Conservation (phyloP, 176 grass and related monocot genomes). For the Chrysopogon serrulatus region DNA sequence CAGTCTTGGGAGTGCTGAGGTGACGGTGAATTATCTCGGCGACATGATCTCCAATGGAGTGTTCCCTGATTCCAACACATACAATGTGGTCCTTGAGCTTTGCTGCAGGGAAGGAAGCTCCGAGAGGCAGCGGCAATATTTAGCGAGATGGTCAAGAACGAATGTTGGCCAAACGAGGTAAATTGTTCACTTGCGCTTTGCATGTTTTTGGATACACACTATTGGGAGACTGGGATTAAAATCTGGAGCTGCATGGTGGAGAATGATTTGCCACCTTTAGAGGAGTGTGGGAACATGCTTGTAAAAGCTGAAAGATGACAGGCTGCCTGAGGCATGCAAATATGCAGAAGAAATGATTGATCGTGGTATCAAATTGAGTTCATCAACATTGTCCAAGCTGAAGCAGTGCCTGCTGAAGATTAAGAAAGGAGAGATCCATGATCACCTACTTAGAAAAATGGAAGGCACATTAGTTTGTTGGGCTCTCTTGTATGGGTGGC, state of each 20-base stretch:
- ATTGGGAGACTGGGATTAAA: conserved; percentile 60
- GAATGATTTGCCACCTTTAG: conserved; percentile 50
- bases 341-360: conserved; percentile 89
- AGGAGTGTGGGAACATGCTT: conserved; percentile 74
- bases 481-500: not conserved
- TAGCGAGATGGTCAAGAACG: conserved; percentile 87
- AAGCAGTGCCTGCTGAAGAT: conserved; percentile 61
- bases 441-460: conserved; percentile 68
- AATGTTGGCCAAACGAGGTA: conserved; percentile 42
- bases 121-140: conserved; percentile 56
- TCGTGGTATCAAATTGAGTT: conserved; percentile 68
- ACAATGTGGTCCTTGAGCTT: conserved; percentile 56
- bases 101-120: conserved; percentile 51
- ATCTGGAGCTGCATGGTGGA: conserved; percentile 72
- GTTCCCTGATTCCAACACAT: conserved; percentile 55
- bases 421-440: conserved; percentile 54
- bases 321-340: conserved; percentile 92
- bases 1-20: conserved; percentile 29
- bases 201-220: conserved; percentile 47
- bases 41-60: conserved; percentile 67
- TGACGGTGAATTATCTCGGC: conserved; percentile 42
- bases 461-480: conserved; percentile 51
- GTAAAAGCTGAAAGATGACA: conserved; percentile 50
- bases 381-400: conserved; percentile 60
- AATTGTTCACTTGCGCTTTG: conserved; percentile 45